These are phyloP conservation scores for Pyrenochaeta sp. DNA, from an alignment of 2,329 filamentous ascomycete genomes.

Conservation along the genomic window DNA sequence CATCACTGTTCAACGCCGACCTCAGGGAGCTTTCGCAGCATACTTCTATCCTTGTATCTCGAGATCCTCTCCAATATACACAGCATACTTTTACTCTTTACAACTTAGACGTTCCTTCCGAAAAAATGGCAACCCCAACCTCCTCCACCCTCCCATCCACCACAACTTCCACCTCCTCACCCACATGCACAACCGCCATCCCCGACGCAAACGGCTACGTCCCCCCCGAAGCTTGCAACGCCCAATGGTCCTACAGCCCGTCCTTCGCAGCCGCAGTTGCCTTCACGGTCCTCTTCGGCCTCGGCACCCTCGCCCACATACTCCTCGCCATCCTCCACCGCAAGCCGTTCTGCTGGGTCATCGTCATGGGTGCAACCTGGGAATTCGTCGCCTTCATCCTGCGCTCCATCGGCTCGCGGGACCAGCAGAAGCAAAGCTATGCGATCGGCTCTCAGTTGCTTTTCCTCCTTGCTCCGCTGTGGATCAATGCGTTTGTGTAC, in stretches of 20 bases:
- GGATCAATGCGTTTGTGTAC: conserved; percentile 58
- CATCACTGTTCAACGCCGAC: too few species aligned
- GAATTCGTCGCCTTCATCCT: conserved; percentile 53
- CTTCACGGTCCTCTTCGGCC: conserved; percentile 31
- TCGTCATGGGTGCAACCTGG: conserved; percentile 55
- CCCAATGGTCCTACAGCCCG: conserved; percentile 33
- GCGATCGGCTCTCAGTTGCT: conserved; percentile 50
- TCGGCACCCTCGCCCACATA: conserved; percentile 30
- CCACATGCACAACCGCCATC: conserved; percentile 30
- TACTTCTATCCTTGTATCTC: too few species aligned
- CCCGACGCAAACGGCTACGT: conserved; percentile 36
- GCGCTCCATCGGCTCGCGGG: conserved; percentile 49
- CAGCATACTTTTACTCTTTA: neutral
- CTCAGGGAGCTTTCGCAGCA: too few species aligned
- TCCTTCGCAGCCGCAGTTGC: conserved; percentile 30
- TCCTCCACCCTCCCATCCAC: neutral
- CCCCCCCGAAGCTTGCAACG: conserved; percentile 33
- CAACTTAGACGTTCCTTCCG: neutral
- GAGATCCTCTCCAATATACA: too few species aligned
- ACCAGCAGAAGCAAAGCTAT: conserved; percentile 46
- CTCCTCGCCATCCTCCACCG: conserved; percentile 28
- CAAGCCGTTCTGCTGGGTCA: conserved; percentile 52
- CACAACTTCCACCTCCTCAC: conserved; percentile 9
- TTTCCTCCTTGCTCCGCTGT: conserved; percentile 53
- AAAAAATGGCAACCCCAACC: conserved; percentile 24